Percentiles rank a stretch among this genome's conserved stretches.
Conservation (phyloP, 352 stramenopile genomes). For the Phytophthora aleatoria region DNA sequence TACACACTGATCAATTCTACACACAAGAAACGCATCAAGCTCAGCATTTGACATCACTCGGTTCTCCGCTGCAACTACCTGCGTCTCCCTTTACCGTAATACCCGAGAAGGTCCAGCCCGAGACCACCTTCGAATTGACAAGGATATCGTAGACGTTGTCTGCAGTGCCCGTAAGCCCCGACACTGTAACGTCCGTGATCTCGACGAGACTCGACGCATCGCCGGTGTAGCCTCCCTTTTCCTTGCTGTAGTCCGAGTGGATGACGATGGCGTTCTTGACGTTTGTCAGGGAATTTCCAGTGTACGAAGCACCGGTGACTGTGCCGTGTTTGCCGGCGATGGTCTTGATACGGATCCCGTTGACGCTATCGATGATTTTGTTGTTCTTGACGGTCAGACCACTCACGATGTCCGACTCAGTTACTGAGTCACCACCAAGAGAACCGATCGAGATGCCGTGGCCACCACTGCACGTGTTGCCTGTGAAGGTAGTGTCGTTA, state of each 20-base stretch:
- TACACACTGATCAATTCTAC: conserved; percentile 14
- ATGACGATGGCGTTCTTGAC: conserved; percentile 38
- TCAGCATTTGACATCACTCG: conserved; percentile 35
- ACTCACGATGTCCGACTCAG: conserved; percentile 29
- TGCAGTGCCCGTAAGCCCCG: conserved; percentile 31
- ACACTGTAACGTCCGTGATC: conserved; percentile 36
- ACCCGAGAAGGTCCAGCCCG: conserved; percentile 33
- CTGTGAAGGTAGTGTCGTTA: conserved; percentile 31
- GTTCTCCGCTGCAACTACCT: conserved; percentile 33
- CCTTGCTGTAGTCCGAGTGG: conserved; percentile 36
- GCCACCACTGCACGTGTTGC: conserved; percentile 31
- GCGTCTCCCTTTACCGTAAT: conserved; percentile 25
- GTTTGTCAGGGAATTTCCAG: conserved; percentile 25
- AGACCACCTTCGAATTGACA: conserved; percentile 31
- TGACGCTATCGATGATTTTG: conserved; percentile 38
- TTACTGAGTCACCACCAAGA: conserved; percentile 26
- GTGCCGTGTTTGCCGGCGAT: conserved; percentile 18
- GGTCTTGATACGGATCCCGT: conserved; percentile 33
- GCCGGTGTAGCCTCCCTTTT: conserved; percentile 35
- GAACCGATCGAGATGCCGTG: conserved; percentile 40
- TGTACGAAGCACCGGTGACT: conserved; percentile 24
- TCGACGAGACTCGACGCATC: conserved; percentile 31
- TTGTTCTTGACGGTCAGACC: conserved; percentile 37
- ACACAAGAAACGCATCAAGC: conserved; percentile 1
- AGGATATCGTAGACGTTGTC: conserved; percentile 39